Percentiles rank a stretch among this genome's conserved stretches.
These are phyloP conservation scores for Colletotrichum noveboracense DNA, from an alignment of 2,329 filamentous ascomycete genomes.

Conservation along the genomic window DNA sequence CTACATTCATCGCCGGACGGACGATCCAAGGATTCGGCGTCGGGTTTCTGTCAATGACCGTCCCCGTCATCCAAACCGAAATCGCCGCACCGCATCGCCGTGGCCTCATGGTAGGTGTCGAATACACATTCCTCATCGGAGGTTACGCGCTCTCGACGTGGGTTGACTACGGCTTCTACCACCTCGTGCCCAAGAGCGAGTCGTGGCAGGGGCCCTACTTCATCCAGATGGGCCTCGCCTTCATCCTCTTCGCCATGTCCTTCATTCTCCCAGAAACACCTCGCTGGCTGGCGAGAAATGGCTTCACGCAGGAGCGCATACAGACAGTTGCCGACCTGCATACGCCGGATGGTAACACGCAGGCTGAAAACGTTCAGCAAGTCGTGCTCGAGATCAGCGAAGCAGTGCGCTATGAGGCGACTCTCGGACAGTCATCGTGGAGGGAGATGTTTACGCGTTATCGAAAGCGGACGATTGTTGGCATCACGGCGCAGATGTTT, in stretches of 20 bases:
- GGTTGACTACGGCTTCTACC: background rate
- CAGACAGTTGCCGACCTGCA: background rate
- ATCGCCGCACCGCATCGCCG: background rate
- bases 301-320: background rate
- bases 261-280: background rate
- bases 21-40: background rate
- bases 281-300: background rate
- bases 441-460: background rate
- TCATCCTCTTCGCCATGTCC: background rate
- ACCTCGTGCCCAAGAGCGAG: background rate
- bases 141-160: background rate
- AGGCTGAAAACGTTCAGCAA: background rate
- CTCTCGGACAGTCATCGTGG: background rate
- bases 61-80: background rate
- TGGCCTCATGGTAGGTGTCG: background rate
- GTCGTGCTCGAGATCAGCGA: background rate
- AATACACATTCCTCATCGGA: background rate
- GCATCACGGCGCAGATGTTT: background rate
- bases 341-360: background rate
- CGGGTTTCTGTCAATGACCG: accelerated
- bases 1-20: background rate
- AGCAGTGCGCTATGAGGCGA: background rate
- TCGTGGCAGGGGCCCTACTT: accelerated
- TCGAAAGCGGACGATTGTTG: background rate
- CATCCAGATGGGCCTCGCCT: background rate